Base-by-base conservation (phyloP, 768 basidiomycete species). In the Brasilioporus rufonigricans region DNA sequence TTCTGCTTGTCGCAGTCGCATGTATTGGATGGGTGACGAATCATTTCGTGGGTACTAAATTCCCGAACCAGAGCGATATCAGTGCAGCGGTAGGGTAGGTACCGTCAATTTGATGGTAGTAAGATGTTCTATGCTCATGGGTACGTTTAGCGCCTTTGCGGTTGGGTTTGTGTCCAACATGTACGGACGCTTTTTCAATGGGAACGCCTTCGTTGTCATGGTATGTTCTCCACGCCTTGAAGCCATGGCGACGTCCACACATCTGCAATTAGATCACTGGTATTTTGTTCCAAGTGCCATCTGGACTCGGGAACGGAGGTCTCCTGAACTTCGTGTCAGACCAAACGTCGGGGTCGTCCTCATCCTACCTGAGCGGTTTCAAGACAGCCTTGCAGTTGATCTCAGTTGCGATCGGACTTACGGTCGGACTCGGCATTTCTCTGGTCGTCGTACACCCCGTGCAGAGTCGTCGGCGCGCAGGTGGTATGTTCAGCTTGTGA, bases 261-360 rank as follows among this genome's bases (percentile, higher is more conserved):
- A 1, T 18, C 21, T 33, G n/a, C 14, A 26, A 33, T 27, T 47
- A 73, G 79, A 85, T 89, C 58, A 89, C 87, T 0, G 90, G 87
- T 23, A 88, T 93, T 45, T 76, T 93, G 16, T 89, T 93, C 74
- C 92, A 93, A 71, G 78, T 93, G 1, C 91, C 91, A 0, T 89
- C 87, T 9, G 91, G 91, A 36, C 78, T 93, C 12, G 83, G 86
- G 9, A 89, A 83, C 41, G 89, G 89, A 12, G 91, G 91, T 29
- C 80, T 93, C 8, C 78, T 94, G 57, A 82, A 80, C 56, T 91
- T 86, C 63, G 85, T 82, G 12, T 77, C 78, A 35, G 73, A 80
- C 57, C 77, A 81, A 55, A 75, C 81, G 23, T 70, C 77, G 7
- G 84, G 83, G 13, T 76, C 77, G 31, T 71, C 78, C 4, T 68